Evolutionary conservation across 441 rosid species (phyloP).

Genomic region (Daphne laureola): DNA sequence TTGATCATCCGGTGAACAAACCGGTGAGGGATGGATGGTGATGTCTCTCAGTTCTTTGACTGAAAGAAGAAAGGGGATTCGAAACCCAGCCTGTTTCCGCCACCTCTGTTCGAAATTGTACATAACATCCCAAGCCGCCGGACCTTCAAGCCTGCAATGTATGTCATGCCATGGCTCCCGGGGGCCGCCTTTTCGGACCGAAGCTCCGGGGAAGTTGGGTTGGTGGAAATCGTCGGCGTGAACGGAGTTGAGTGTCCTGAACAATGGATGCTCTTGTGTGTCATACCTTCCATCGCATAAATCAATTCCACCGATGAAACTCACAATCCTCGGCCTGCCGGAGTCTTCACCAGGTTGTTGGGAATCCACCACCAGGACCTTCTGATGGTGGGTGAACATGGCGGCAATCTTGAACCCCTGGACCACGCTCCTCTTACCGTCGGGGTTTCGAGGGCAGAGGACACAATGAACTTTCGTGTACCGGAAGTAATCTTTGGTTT

Average conservation of each 20-base stretch:
- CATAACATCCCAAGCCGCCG: conserved; percentile 61
- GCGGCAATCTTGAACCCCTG: conserved; percentile 27
- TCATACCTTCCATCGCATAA: conserved; percentile 63
- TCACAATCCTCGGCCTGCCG: conserved; percentile 31
- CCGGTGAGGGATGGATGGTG: conserved; percentile 5
- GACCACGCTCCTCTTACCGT: conserved; percentile 15
- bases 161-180: conserved; percentile 74
- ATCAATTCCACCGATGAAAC: conserved; percentile 67
- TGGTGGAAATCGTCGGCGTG: conserved; percentile 51
- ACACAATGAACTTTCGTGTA: conserved; percentile 36
- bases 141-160: conserved; percentile 58
- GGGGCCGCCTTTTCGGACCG: conserved; percentile 54
- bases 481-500: conserved; percentile 32
- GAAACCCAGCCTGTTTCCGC: conserved; percentile 35
- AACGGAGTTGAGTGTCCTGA: conserved; percentile 28
- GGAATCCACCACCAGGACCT: conserved; percentile 39
- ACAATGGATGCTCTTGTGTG: conserved; percentile 39
- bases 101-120: conserved; percentile 61
- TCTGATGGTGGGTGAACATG: conserved; percentile 62
- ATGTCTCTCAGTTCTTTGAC: conserved; percentile 3
- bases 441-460: conserved; percentile 40
- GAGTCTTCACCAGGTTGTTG: conserved; percentile 17
- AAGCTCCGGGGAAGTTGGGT: conserved; percentile 47
- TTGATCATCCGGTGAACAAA: conserved; percentile 11
- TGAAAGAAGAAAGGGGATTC: conserved; percentile 10